phyloP scores from a whole-genome alignment of 768 basidiomycete species.

The Phlebiopsis gigantea region DNA sequence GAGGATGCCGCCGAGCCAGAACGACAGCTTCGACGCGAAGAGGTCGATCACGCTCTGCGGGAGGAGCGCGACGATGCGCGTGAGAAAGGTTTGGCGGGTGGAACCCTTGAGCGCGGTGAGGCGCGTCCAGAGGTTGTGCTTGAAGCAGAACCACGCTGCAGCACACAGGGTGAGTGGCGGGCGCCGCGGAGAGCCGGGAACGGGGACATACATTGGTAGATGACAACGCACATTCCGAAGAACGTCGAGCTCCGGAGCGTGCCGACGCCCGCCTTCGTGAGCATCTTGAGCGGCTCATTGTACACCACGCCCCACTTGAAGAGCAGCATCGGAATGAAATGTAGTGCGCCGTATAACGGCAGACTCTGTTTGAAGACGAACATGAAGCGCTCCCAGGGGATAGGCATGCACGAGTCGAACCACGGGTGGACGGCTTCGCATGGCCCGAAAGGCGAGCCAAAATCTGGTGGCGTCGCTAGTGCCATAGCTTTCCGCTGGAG shows the following conservation, averaged over 20 bases:
- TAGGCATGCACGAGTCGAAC: slow-evolving; percentile 51
- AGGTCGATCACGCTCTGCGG: slow-evolving; percentile 42
- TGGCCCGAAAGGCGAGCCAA: slow-evolving; percentile 48
- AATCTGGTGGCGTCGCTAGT: slow-evolving; percentile 26
- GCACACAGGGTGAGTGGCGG: background rate
- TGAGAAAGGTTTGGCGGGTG: slow-evolving; percentile 20
- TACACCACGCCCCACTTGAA: slow-evolving; percentile 70
- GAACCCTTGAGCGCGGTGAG: slow-evolving; percentile 31
- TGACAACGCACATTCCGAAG: slow-evolving; percentile 73
- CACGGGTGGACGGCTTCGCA: slow-evolving; percentile 81
- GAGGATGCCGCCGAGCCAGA: slow-evolving; percentile 68
- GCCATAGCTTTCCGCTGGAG: slow-evolving; percentile 36
- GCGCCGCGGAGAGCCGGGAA: background rate
- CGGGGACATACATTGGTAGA: slow-evolving; percentile 68
- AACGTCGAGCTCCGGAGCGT: slow-evolving; percentile 84
- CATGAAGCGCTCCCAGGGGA: slow-evolving; percentile 67
- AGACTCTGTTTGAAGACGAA: slow-evolving; percentile 81
- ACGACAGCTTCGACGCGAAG: slow-evolving; percentile 64
- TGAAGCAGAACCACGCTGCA: slow-evolving; percentile 60
- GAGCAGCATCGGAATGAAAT: slow-evolving; percentile 80
- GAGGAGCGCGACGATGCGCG: slow-evolving; percentile 22
- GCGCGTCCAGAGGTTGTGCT: slow-evolving; percentile 50
- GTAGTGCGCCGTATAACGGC: slow-evolving; percentile 83
- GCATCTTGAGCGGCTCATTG: slow-evolving; percentile 59
- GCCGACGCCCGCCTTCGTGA: slow-evolving; percentile 61